Base-by-base conservation (phyloP, 768 basidiomycete species). In the Phlegmacium glaucopus region DNA sequence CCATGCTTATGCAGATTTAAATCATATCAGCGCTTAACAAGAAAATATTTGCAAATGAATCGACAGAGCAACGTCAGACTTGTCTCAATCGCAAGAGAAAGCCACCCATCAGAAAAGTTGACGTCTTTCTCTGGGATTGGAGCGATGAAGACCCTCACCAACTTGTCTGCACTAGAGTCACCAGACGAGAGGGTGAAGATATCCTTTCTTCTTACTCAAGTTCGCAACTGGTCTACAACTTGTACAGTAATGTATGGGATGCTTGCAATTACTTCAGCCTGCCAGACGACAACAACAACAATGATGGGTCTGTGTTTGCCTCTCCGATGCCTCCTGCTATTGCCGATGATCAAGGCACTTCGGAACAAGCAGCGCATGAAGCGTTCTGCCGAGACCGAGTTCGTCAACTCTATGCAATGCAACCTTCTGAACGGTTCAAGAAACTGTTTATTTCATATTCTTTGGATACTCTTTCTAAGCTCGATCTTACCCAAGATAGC, bases 71-170 rank as follows among this genome's bases (percentile, higher is more conserved):
- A 22, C 39, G 37, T 11, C 4, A 17, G 6, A 27, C n/a, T 6
- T n/a, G 48, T 13, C 39, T 49, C 13, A 45, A 39, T 6, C 22
- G 48, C 7, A 29, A 49, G 29, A 35, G 9, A n/a, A 30, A 50
- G 15, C 39, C 40, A 3, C 52, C 52, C 16, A 43, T 27, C 1
- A 35, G n/a, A 11, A 42, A 40, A 3, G 48, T 49, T n/a, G 27
- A 29, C n/a, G 48, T 53, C 4, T 53, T 45, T 27, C 37, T 45
- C 15, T 53, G 52, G 52, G 39, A 45, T n/a, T 44, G 44, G 27
- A 44, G n/a, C 42, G 15, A 28, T 10, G 42, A 44, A 13, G 42
- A 44, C 12, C 27, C n/a, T 28, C 15, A 49, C 26, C 26, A 40
- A 18, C 39, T 41, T 25, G 22, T 41, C 17, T 26, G 45, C 18